Evolutionary conservation across 768 basidiomycete genomes (phyloP).

Genomic region (Boletus patriciae): DNA sequence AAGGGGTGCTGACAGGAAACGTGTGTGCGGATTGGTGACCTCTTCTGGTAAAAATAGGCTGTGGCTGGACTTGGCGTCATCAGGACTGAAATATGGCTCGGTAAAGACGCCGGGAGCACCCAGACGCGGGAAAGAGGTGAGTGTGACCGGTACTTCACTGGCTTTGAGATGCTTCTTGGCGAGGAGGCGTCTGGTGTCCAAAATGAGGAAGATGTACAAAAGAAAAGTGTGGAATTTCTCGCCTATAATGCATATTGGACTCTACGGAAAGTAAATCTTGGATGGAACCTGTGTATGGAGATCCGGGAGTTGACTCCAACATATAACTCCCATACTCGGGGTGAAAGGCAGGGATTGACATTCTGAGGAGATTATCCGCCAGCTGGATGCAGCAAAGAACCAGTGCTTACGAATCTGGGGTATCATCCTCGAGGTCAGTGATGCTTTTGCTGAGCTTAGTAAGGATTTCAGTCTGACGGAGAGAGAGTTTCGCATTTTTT

Average conservation of each 20-base stretch:
- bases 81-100: constrained; percentile 81
- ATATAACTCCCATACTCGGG: constrained; percentile 99
- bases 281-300: constrained; percentile 88
- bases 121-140: constrained; percentile 94
- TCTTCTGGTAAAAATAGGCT: constrained; percentile 94
- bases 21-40: constrained; percentile 94
- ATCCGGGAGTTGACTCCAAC: constrained; percentile 97
- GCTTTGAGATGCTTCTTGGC: constrained; percentile 78
- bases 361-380: constrained; percentile 38
- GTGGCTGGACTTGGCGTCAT: constrained; percentile 79
- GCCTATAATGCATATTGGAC: constrained; percentile 93
- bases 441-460: constrained; percentile 71
- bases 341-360: constrained; percentile 86
- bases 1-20: constrained; percentile 82
- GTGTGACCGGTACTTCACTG: constrained; percentile 87
- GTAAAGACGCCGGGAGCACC: constrained; percentile 90
- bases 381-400: neutral
- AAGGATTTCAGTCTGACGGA: constrained; percentile 95
- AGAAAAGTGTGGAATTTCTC: neutral
- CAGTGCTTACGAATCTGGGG: constrained; percentile 54
- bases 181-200: constrained; percentile 64
- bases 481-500: constrained; percentile 83
- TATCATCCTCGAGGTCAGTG: constrained; percentile 53
- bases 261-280: constrained; percentile 88
- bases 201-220: constrained; percentile 7